Conservation (phyloP, 768 basidiomycete species). For the Exidia glandulosa region DNA sequence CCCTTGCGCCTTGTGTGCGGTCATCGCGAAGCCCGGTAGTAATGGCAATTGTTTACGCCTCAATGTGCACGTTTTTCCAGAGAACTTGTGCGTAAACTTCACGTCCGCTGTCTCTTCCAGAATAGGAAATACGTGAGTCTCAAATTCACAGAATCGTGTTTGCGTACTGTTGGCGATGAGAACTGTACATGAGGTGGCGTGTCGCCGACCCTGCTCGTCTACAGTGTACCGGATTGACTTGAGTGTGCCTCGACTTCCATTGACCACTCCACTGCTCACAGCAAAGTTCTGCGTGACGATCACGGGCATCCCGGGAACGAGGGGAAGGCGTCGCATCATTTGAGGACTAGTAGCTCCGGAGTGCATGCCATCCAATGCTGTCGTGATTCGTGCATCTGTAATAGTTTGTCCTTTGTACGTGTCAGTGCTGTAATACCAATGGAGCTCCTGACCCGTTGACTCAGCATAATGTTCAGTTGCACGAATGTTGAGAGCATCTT, state of each 20-base stretch:
- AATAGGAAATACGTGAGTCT: conserved; percentile 10
- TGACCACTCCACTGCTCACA: conserved; percentile 25
- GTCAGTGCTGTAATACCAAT: background rate
- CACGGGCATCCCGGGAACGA: background rate
- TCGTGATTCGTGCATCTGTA: background rate
- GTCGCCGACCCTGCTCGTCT: conserved; percentile 9
- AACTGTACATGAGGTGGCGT: conserved; percentile 17
- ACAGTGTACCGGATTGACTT: conserved; percentile 13
- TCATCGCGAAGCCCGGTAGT: conserved; percentile 28
- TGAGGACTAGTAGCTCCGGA: background rate
- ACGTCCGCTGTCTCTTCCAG: conserved; percentile 15
- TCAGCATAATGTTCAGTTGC: background rate
- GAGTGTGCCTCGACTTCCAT: conserved; percentile 22
- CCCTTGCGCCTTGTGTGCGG: conserved; percentile 31
- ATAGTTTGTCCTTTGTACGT: background rate
- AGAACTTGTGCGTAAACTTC: conserved; percentile 14
- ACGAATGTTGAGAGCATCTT: conserved; percentile 7
- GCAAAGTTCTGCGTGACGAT: conserved; percentile 23
- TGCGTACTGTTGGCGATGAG: conserved; percentile 4
- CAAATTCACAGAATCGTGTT: background rate
- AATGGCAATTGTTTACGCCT: conserved; percentile 25
- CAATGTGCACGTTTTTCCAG: conserved; percentile 10
- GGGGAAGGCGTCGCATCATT: background rate
- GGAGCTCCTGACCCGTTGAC: background rate
- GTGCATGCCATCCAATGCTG: background rate